Percentiles rank a stretch among this genome's conserved stretches.
Conservation (phyloP, 2,329 filamentous ascomycete genomes). For the Thielaviopsis ethacetica region DNA sequence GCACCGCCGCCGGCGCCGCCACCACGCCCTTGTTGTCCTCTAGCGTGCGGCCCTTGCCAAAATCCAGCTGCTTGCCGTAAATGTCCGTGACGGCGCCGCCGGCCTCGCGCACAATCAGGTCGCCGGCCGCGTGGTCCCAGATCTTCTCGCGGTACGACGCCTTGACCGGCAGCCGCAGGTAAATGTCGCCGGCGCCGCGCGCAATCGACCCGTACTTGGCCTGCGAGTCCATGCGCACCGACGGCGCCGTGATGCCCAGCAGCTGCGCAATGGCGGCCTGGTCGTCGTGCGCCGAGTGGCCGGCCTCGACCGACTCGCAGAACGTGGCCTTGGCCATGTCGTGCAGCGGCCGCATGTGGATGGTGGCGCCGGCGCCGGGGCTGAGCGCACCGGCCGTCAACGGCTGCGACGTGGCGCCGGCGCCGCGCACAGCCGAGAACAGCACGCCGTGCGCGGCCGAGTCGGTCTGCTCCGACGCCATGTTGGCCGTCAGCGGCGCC, state of each 20-base stretch:
- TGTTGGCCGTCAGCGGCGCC: conserved; percentile 42
- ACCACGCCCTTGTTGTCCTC: conserved; percentile 87
- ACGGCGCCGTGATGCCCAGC: conserved; percentile 76
- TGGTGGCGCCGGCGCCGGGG: conserved; percentile 38
- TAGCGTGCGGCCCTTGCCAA: conserved; percentile 71
- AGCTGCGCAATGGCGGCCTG: conserved; percentile 57
- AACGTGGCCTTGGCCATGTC: conserved; percentile 73
- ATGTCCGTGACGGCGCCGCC: conserved; percentile 87
- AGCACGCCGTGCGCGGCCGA: conserved; percentile 63
- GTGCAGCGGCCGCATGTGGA: conserved; percentile 47
- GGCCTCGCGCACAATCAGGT: conserved; percentile 84
- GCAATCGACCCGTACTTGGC: conserved; percentile 96
- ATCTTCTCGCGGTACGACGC: conserved; percentile 96
- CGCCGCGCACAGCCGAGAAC: conserved; percentile 65
- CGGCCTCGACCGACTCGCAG: conserved; percentile 91
- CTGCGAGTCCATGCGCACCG: conserved; percentile 92
- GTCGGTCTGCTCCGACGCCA: conserved; percentile 51
- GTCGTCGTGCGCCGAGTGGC: conserved; percentile 78
- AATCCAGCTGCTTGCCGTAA: conserved; percentile 70
- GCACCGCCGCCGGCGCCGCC: conserved; percentile 63
- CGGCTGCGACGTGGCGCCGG: conserved; percentile 67
- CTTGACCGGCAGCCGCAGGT: conserved; percentile 72
- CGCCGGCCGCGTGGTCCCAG: conserved; percentile 95
- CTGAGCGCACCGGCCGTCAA: conserved; percentile 41
- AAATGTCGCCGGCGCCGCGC: conserved; percentile 83